Conservation (phyloP, 208 protist genomes). For the Wallacemonas sp. region DNA sequence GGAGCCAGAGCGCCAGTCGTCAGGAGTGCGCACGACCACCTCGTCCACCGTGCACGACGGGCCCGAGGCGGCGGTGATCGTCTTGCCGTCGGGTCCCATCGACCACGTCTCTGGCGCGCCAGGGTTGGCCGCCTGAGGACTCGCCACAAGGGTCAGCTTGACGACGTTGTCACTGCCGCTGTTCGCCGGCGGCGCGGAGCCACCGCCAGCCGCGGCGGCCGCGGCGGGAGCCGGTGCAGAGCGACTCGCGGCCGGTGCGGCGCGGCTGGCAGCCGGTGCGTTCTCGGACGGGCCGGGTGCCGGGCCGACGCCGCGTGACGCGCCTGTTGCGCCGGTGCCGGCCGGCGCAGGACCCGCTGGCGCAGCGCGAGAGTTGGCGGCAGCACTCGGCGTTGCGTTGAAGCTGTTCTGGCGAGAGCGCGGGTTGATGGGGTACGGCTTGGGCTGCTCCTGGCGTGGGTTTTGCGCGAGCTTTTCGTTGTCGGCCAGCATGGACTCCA, state of each 20-base stretch:
- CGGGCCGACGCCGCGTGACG: no score
- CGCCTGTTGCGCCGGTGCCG: not conserved
- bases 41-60: slow-evolving; percentile 31
- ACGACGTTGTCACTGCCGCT: slow-evolving; percentile 26
- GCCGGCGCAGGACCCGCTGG: not conserved
- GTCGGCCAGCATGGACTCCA: slow-evolving; percentile 53
- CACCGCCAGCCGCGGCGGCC: not conserved
- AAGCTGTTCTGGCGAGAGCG: slow-evolving; percentile 18
- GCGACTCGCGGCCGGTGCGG: not conserved
- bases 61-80: slow-evolving; percentile 26
- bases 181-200: not conserved
- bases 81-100: slow-evolving; percentile 29
- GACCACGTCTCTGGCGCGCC: slow-evolving; percentile 28
- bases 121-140: slow-evolving; percentile 23
- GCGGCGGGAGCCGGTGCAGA: not conserved
- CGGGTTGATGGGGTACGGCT: slow-evolving; percentile 39
- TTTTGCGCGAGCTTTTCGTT: slow-evolving; percentile 45
- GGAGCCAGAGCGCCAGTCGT: slow-evolving; percentile 39
- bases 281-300: no score
- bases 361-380: not conserved
- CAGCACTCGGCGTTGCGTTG: slow-evolving; percentile 15
- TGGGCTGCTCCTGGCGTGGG: slow-evolving; percentile 32
- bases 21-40: slow-evolving; percentile 39
- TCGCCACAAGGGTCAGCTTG: slow-evolving; percentile 30
- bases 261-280: not conserved